Percentiles rank a stretch among this genome's conserved stretches.
Conservation (phyloP, 2,329 filamentous ascomycete species). For the Aspergillus sp. region DNA sequence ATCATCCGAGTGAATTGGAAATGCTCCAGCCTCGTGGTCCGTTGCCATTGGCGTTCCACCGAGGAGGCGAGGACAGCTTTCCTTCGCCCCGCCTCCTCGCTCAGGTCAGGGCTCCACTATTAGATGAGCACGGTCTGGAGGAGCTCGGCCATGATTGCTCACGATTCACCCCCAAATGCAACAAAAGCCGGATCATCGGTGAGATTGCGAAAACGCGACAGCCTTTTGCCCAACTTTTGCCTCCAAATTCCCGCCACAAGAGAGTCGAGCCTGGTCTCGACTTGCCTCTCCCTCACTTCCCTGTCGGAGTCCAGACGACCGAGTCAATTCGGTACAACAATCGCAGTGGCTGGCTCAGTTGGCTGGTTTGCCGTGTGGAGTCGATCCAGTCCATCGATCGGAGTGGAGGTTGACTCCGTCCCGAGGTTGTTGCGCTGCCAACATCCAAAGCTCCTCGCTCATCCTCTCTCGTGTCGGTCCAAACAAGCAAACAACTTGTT, state of each 20-base stretch:
- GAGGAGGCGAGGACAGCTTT: neutral
- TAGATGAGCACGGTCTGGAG: neutral
- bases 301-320: neutral
- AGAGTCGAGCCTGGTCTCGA: neutral
- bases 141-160: neutral
- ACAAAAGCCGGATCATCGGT: neutral
- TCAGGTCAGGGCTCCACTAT: slow-evolving; percentile 6
- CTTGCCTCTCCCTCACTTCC: neutral
- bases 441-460: neutral
- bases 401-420: slow-evolving; percentile 12
- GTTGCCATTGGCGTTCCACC: slow-evolving; percentile 14
- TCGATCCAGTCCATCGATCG: slow-evolving; percentile 17
- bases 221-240: slow-evolving; percentile 1
- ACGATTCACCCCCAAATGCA: neutral
- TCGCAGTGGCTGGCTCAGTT: slow-evolving; percentile 8
- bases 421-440: slow-evolving; percentile 17
- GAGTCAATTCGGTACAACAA: neutral
- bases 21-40: slow-evolving; percentile 14
- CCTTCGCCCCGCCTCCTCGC: slow-evolving; percentile 3
- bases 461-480: neutral
- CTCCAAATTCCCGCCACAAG: neutral
- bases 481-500: neutral
- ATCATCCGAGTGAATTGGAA: neutral
- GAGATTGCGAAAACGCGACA: neutral
- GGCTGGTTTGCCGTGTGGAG: slow-evolving; percentile 12